Base-by-base conservation (phyloP, 768 basidiomycete genomes). In the Lyophyllum semitale region DNA sequence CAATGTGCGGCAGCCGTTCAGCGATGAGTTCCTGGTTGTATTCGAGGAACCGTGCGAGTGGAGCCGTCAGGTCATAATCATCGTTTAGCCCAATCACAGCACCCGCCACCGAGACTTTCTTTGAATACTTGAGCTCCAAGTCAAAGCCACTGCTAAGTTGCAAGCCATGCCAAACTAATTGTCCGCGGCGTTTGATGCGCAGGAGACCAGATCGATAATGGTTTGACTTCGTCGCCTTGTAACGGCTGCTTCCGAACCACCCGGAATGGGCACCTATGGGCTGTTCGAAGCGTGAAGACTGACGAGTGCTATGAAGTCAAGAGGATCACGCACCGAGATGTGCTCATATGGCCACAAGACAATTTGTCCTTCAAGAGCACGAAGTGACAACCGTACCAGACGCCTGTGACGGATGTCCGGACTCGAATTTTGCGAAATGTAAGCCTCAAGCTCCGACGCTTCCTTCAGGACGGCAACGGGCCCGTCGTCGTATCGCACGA, bases 81-180 rank as follows among this genome's bases (percentile, higher is more conserved):
- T 85, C 83, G 59, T 77, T 80, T 35, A 91, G 72, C 0, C 90
- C 89, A 54, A 90, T 83, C 22, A 75, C 67, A 9, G 75, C 74
- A 17, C 81, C 83, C 26, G 79, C 68, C 3, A 84, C 69, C 23
- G 62, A 63, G 42, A 90, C 74, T 25, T 72, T 64, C 60, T 78
- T 81, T 4, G 78, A 70, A 63, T 89, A 93, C 11, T 69, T 69
- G 37, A 93, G 71, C 48, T 79, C 70, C 47, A 89, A 73, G 26
- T 80, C 70, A 63, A 93, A 91, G 11, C 91, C 89, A 61, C 85
- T 89, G 5, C 85, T 88, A 6, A 88, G 69, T 42, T 85, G 74
- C 9, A 84, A 26, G 22, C 77, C 78, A 42, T 78, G 69, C 83
- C 82, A 84, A 11, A 64, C 46, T 7, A 85, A 63, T 53, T 80